Base-by-base conservation (phyloP, 805 yeast genomes). In the Saccharomycopsis synnaedendra region DNA sequence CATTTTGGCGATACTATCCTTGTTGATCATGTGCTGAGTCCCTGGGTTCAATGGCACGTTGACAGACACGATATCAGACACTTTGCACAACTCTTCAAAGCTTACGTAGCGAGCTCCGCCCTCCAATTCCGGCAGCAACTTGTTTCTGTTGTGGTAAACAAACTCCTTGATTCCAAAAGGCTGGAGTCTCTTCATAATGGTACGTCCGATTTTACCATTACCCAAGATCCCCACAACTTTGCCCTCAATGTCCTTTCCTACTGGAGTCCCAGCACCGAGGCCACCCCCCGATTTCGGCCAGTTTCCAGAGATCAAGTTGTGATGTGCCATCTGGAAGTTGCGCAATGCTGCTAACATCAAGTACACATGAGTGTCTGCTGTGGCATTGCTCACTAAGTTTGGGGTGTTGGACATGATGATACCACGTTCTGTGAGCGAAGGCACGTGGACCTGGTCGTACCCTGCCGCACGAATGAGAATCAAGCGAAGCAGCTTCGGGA, bases 141-240 rank as follows among this genome's bases (percentile, higher is more conserved):
- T 67, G 44, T 63, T 64, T 56, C 95, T 75, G 67, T 85, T 87
- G 64, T 86, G 74, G 64, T 87, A 87, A 37, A 82, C 63, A 54
- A 83, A 75, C 57, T 76, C 78, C 34, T 63, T 66, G 63, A 86
- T 85, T 3, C 93, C 95, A 63, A 87, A 86, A 5, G 90, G 89
- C 54, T 66, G 64, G 53, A 85, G 70, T 56, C 90, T 74, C 54
- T 78, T 76, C 46, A 86, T 72, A 45, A 87, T 78, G 32, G 85
- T 84, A 50, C 88, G 76, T 42, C 96, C 96, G 64, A 87, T 86
- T 35, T 95, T 95, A 34, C 96, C 96, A 76, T 87, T 72, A 10
- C 96, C 96, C 45, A 83, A 68, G 47, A 87, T 79, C 43, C 96
- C 96, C 28, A 87, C 80, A 19, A 71, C 71, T 59, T 82, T 81